phyloP scores from a whole-genome alignment of 2,329 filamentous ascomycete species.

The Cytospora leucostoma region DNA sequence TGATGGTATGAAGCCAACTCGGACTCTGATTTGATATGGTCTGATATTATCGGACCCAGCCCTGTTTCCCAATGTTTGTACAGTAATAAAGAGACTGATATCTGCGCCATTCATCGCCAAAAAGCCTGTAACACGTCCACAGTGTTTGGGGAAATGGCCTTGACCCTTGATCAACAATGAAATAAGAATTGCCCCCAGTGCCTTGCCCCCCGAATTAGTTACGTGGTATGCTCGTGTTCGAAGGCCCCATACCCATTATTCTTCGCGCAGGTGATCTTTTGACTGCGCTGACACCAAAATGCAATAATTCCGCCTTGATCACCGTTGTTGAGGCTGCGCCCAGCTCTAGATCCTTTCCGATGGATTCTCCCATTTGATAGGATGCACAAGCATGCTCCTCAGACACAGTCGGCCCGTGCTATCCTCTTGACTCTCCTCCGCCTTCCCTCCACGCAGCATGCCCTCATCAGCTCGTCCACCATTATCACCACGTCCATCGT shows the following conservation, averaged over 20 bases:
- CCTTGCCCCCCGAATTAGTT: not conserved
- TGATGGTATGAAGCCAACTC: too few relatives aligned
- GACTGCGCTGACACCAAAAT: constrained; percentile 9
- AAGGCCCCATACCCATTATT: not conserved
- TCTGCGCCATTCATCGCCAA: constrained; percentile 26
- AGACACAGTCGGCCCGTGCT: constrained; percentile 72
- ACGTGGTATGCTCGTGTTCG: not conserved
- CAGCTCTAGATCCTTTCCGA: constrained; percentile 37
- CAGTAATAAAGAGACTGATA: constrained; percentile 17
- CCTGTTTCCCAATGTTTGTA: not conserved
- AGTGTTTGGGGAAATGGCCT: not conserved
- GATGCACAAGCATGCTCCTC: constrained; percentile 78
- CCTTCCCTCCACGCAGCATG: constrained; percentile 52
- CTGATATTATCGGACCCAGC: too few relatives aligned
- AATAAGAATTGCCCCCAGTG: not conserved
- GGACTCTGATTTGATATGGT: too few relatives aligned
- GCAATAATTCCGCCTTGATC: not conserved
- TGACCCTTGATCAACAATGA: not conserved
- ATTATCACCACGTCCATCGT: constrained; percentile 50
- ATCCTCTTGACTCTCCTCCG: constrained; percentile 47
- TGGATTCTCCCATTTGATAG: constrained; percentile 68
- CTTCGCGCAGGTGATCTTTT: not conserved
- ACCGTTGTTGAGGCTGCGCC: not conserved
- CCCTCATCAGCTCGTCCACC: constrained; percentile 53
- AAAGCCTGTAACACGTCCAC: constrained; percentile 6